Evolutionary conservation across 1,139 yeast genomes (phyloP).

Genomic region (Fermentozyma sake): DNA sequence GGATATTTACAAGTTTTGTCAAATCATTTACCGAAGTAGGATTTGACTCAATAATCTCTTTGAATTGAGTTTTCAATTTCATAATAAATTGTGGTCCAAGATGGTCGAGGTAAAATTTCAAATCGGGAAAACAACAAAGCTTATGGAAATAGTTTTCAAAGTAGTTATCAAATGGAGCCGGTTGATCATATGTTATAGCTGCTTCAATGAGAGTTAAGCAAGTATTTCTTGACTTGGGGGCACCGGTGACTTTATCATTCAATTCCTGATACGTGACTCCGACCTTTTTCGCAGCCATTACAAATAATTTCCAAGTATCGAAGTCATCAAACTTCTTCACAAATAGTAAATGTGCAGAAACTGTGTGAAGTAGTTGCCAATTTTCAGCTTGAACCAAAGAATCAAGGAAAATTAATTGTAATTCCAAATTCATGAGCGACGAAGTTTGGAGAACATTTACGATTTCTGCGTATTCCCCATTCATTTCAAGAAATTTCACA

Average conservation of each 20-base stretch:
- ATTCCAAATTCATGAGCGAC: conserved; percentile 50
- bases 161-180: conserved; percentile 28
- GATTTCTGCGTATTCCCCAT: conserved; percentile 26
- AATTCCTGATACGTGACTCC: conserved; percentile 19
- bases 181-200: conserved; percentile 17
- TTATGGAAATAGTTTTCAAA: conserved; percentile 43
- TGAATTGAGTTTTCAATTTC: not conserved
- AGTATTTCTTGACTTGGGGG: conserved; percentile 45
- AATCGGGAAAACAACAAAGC: conserved; percentile 58
- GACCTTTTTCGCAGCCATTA: conserved; percentile 39
- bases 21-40: conserved; percentile 5
- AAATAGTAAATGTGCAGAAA: conserved; percentile 31
- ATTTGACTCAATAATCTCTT: not conserved
- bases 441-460: conserved; percentile 25
- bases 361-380: conserved; percentile 40
- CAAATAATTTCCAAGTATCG: conserved; percentile 53
- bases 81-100: conserved; percentile 1
- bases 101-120: conserved; percentile 30
- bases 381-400: conserved; percentile 32
- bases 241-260: conserved; percentile 4
- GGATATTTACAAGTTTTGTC: conserved; percentile 40
- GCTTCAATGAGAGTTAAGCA: conserved; percentile 51
- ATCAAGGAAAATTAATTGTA: conserved; percentile 49
- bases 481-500: conserved; percentile 39
- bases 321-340: conserved; percentile 51